A percentile compares a stretch with the other conserved stretches of the same genome.
These are phyloP conservation scores for Botrytis medusae DNA, from an alignment of 2,329 filamentous ascomycete species.

Conservation along the genomic window DNA sequence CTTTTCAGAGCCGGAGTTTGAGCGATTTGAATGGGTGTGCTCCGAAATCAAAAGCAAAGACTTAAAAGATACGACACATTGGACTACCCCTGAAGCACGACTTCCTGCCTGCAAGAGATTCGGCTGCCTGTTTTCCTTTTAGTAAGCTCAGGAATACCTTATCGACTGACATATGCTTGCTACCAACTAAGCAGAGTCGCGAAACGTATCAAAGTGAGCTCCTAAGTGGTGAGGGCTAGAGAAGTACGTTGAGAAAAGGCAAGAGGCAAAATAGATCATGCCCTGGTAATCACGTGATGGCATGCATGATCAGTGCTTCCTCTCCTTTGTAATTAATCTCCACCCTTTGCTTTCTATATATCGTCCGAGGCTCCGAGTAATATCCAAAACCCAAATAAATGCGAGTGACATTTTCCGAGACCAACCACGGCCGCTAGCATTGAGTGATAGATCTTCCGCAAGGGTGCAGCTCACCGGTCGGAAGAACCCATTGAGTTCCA, in stretches of 20 bases:
- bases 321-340: not conserved
- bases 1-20: not conserved
- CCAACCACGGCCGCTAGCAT: not conserved
- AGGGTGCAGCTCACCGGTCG: constrained; percentile 5
- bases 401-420: not conserved
- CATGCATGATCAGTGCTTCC: not conserved
- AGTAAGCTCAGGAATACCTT: not conserved
- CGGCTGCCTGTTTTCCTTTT: not conserved
- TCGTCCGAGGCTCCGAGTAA: not conserved
- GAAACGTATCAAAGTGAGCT: not conserved
- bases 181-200: not conserved
- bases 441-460: not conserved
- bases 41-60: not conserved
- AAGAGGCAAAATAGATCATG: not conserved
- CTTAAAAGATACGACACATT: not conserved
- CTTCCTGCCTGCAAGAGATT: not conserved
- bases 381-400: not conserved
- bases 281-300: rapidly evolving
- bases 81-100: not conserved
- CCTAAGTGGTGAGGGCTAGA: not conserved
- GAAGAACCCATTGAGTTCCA: not conserved
- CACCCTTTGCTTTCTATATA: not conserved
- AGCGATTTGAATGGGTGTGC: not conserved
- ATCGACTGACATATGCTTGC: not conserved
- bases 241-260: not conserved